phyloP scores from a whole-genome alignment of 2,329 filamentous ascomycete genomes.

The Colletotrichum sidae region DNA sequence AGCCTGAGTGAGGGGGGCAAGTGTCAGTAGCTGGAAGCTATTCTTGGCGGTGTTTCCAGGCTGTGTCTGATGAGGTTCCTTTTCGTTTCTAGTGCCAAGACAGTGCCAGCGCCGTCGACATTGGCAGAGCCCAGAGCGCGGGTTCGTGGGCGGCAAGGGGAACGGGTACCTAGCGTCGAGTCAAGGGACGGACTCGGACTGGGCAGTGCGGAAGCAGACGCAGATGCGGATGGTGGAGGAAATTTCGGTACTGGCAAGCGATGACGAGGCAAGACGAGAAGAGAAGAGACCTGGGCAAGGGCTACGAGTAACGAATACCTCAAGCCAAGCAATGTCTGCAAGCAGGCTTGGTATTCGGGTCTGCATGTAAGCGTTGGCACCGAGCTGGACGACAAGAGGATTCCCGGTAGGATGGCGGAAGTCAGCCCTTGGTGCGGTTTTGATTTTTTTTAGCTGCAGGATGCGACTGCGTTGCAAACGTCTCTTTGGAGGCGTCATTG shows the following conservation, averaged over 20 bases:
- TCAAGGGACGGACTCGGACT: conserved; percentile 22
- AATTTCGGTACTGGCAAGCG: conserved; percentile 10
- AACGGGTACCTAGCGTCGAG: conserved; percentile 27
- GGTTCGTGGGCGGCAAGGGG: conserved; percentile 23
- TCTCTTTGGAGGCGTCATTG: conserved; percentile 43
- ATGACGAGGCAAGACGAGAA: too few species aligned
- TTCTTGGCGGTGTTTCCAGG: conserved; percentile 19
- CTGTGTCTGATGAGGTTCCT: conserved; percentile 21
- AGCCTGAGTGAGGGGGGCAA: background rate
- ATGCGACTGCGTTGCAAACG: conserved; percentile 14
- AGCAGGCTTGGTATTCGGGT: background rate
- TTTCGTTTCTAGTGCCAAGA: conserved; percentile 31
- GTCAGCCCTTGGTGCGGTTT: conserved; percentile 31
- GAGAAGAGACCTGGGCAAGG: too few species aligned
- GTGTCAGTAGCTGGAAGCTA: background rate
- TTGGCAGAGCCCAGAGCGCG: conserved; percentile 7
- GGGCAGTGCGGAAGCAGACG: conserved; percentile 17
- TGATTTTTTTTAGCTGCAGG: conserved; percentile 26
- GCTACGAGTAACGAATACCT: background rate
- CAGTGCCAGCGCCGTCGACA: background rate
- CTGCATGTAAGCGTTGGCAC: conserved; percentile 24
- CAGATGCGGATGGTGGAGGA: conserved; percentile 17
- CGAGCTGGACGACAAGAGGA: background rate
- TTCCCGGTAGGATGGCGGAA: background rate
- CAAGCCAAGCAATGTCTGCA: background rate